Conservation (phyloP, 208 protist genomes). For the Acanthamoeba royreba region DNA sequence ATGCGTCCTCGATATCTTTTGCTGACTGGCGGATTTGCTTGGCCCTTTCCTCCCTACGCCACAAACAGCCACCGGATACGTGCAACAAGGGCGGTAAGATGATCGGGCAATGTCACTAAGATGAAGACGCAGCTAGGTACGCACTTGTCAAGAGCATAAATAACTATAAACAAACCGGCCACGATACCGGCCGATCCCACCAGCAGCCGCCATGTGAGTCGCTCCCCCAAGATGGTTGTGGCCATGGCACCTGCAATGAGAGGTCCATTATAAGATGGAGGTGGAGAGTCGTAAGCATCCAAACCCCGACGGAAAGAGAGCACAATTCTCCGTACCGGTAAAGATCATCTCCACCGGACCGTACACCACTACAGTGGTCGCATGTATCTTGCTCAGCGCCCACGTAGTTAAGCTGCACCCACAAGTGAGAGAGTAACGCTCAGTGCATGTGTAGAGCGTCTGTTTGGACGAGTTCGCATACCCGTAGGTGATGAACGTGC, state of each 20-base stretch:
- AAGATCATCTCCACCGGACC: neutral
- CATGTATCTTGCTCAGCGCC: neutral
- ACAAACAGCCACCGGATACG: too few relatives aligned
- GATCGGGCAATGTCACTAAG: too few relatives aligned
- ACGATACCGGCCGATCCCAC: neutral
- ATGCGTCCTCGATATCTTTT: too few relatives aligned
- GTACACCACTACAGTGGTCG: neutral
- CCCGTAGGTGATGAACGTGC: constrained; percentile 2
- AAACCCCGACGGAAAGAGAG: neutral
- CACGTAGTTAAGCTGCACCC: neutral
- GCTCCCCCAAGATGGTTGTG: neutral
- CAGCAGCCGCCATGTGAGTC: neutral
- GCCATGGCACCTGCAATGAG: neutral
- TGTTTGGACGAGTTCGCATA: neutral
- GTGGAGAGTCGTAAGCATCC: neutral
- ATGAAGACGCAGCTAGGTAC: too few relatives aligned
- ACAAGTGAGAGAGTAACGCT: neutral
- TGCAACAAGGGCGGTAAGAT: too few relatives aligned
- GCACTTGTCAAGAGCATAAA: neutral
- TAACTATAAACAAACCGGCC: neutral
- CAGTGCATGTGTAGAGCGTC: neutral
- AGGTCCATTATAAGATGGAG: neutral
- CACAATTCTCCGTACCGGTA: neutral
- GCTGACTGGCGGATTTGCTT: too few relatives aligned
- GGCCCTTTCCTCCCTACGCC: too few relatives aligned